Evolutionary conservation across 306 rosid species (phyloP).

Genomic region (Cucurbita maxima): DNA sequence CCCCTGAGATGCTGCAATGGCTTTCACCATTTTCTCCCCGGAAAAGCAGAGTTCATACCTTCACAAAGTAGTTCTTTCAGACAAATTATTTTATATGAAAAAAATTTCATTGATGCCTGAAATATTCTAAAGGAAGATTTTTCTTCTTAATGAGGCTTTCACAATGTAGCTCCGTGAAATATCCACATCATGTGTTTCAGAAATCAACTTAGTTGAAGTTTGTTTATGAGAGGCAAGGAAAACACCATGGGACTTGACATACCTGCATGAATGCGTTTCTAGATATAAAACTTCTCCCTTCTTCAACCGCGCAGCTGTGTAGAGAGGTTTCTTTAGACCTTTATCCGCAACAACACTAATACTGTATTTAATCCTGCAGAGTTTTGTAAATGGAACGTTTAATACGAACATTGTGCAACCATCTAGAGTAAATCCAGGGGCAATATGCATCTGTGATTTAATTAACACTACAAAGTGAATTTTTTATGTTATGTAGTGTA

Average conservation of each 20-base stretch:
- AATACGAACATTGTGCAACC: not conserved
- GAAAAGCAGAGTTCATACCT: conserved; percentile 87
- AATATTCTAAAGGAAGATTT: too few species aligned
- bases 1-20: conserved; percentile 28
- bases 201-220: not conserved
- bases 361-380: conserved; percentile 81
- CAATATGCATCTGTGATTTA: not conserved
- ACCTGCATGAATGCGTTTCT: conserved; percentile 86
- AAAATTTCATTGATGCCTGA: too few species aligned
- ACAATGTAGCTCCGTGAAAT: too few species aligned
- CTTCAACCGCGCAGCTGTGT: conserved; percentile 86
- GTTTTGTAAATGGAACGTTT: conserved; percentile 5
- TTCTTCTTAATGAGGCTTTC: too few species aligned
- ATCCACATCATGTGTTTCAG: too few species aligned
- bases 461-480: not conserved
- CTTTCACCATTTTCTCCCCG: conserved; percentile 67
- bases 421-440: not conserved
- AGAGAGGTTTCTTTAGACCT: conserved; percentile 79
- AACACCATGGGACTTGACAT: conserved; percentile 8
- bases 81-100: not conserved
- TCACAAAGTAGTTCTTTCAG: conserved; percentile 9
- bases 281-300: conserved; percentile 92
- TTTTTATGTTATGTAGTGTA: not conserved
- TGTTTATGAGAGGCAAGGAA: not conserved
- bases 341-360: conserved; percentile 97